These are phyloP conservation scores for Globisporangium canariense DNA, from an alignment of 352 stramenopile genomes.

Conservation along the genomic window DNA sequence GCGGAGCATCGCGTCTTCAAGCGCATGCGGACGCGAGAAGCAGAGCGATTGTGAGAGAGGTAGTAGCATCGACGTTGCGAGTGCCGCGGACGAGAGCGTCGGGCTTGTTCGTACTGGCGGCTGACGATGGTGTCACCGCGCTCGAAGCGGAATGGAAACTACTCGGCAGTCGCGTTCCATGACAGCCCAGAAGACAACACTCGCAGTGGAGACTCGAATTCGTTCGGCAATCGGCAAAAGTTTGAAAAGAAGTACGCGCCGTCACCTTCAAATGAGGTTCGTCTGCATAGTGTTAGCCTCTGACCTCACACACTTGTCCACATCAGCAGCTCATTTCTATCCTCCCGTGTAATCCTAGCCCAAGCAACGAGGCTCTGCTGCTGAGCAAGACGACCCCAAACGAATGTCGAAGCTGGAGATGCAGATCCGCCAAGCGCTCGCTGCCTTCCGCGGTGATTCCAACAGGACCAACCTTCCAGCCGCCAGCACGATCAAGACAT, in stretches of 20 bases:
- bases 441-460: slow-evolving; percentile 18
- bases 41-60: neutral
- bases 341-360: neutral
- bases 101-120: neutral
- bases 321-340: neutral
- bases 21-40: neutral
- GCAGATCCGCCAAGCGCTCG: slow-evolving; percentile 26
- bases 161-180: neutral
- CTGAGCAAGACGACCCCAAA: slow-evolving; percentile 8
- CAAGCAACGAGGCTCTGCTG: neutral
- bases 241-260: slow-evolving; percentile 15
- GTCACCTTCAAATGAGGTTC: slow-evolving; percentile 6
- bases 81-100: neutral
- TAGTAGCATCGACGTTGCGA: neutral
- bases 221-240: slow-evolving; percentile 3
- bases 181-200: neutral
- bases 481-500: slow-evolving; percentile 27
- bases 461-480: slow-evolving; percentile 19
- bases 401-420: slow-evolving; percentile 19
- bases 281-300: neutral
- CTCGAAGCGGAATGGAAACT: slow-evolving; percentile 6
- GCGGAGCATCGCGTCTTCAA: neutral
- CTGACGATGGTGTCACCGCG: slow-evolving; percentile 9
- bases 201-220: neutral
- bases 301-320: neutral